Percentiles rank a stretch among this genome's conserved stretches.
These are phyloP conservation scores for Dittrichia graveolens DNA, from an alignment of 129 eudicot species.

Conservation along the genomic window DNA sequence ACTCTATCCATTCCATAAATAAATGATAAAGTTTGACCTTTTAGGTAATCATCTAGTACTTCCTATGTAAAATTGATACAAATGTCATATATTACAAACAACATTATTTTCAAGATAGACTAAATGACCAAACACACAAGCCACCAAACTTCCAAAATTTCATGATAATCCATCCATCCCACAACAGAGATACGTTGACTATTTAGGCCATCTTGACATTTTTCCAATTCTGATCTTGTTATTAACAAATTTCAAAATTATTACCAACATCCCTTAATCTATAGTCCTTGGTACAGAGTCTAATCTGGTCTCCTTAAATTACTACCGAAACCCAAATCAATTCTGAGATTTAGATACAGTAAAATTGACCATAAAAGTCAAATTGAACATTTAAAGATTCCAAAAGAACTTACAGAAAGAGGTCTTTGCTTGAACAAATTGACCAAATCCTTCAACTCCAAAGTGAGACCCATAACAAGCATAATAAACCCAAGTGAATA, in stretches of 20 bases:
- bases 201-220: background rate
- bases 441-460: conserved; percentile 78
- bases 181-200: conserved; percentile 19
- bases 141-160: conserved; percentile 2
- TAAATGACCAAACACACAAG: background rate
- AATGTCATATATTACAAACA: background rate
- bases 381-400: conserved; percentile 11
- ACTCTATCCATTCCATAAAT: background rate
- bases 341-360: background rate
- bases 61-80: background rate
- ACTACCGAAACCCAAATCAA: background rate
- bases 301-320: conserved; percentile 4
- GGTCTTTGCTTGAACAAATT: conserved; percentile 71
- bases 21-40: conserved; percentile 10
- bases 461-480: conserved; percentile 86
- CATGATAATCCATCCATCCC: conserved; percentile 1
- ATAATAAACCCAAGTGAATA: conserved; percentile 77
- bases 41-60: conserved; percentile 3
- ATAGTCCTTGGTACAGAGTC: background rate
- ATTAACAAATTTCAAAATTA: conserved; percentile 7
- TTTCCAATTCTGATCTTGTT: background rate
- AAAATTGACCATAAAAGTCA: background rate
- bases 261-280: background rate
- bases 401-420: conserved; percentile 62
- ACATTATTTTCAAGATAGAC: background rate